Percentiles rank a stretch among this genome's conserved stretches.
These are phyloP conservation scores for Elsinoe ampelina DNA, from an alignment of 2,329 filamentous ascomycete genomes.

Conservation along the genomic window DNA sequence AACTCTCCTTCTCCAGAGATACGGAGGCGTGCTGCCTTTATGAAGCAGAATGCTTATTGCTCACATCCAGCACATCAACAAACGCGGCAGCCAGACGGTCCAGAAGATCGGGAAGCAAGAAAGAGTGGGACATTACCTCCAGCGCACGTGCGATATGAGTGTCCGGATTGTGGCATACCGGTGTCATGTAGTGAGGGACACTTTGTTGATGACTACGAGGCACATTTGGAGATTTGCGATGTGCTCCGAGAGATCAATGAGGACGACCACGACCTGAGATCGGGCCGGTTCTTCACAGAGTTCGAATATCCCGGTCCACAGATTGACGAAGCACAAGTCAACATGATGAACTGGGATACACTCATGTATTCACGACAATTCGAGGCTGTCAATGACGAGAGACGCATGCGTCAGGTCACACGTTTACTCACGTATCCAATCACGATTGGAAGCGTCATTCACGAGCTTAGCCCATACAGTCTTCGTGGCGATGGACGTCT, in stretches of 20 bases:
- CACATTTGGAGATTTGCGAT: slow-evolving; percentile 86
- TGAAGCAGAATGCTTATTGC: slow-evolving; percentile 87
- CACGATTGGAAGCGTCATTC: slow-evolving; percentile 81
- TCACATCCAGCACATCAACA: slow-evolving; percentile 80
- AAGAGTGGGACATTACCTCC: slow-evolving; percentile 56
- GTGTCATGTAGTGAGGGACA: slow-evolving; percentile 91
- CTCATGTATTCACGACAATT: slow-evolving; percentile 90
- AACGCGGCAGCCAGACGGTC: slow-evolving; percentile 58
- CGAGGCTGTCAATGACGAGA: slow-evolving; percentile 79
- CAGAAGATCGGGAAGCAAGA: slow-evolving; percentile 53
- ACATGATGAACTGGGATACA: slow-evolving; percentile 99
- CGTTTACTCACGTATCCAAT: slow-evolving; percentile 87
- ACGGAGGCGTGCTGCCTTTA: slow-evolving; percentile 76
- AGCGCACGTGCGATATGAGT: slow-evolving; percentile 84
- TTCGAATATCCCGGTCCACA: slow-evolving; percentile 85
- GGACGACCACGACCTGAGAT: slow-evolving; percentile 89
- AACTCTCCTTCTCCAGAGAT: slow-evolving; percentile 84
- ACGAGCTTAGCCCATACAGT: slow-evolving; percentile 89
- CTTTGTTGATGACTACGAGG: slow-evolving; percentile 92
- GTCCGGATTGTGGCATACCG: slow-evolving; percentile 88
- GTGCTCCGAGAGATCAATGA: slow-evolving; percentile 89
- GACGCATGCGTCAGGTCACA: slow-evolving; percentile 86
- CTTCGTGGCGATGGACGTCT: slow-evolving; percentile 66
- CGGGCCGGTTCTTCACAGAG: slow-evolving; percentile 84
- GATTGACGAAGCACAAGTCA: slow-evolving; percentile 84